These are phyloP conservation scores for Plasmodium berghei DNA, from an alignment of 169 alveolate species.

Conservation along the genomic window DNA sequence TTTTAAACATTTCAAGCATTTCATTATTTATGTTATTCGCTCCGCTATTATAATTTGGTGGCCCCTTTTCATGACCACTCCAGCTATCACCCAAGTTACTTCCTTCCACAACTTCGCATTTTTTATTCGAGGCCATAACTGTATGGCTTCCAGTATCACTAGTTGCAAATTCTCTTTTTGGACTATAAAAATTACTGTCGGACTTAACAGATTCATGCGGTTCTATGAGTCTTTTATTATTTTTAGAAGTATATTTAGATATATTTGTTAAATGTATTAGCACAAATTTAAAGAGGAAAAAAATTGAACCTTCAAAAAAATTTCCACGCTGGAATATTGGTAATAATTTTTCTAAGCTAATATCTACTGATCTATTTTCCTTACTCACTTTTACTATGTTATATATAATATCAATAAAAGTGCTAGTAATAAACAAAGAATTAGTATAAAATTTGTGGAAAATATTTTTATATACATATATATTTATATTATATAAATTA, in stretches of 20 bases:
- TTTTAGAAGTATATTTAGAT: no score
- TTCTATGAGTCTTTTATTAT: background rate
- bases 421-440: slow-evolving; percentile 21
- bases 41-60: background rate
- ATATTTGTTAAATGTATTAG: slow-evolving; percentile 15
- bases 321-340: slow-evolving; percentile 17
- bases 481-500: slow-evolving; percentile 54
- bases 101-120: background rate
- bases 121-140: background rate
- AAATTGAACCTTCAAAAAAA: slow-evolving; percentile 43
- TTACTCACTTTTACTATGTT: slow-evolving; percentile 6
- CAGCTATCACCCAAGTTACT: slow-evolving; percentile 14
- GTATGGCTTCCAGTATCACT: background rate
- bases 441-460: slow-evolving; percentile 18
- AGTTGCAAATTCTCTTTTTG: background rate
- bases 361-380: slow-evolving; percentile 3
- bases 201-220: background rate
- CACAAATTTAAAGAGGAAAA: slow-evolving; percentile 51
- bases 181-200: background rate
- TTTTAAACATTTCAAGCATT: slow-evolving; percentile 4
- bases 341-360: slow-evolving; percentile 15
- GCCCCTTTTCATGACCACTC: background rate
- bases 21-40: background rate
- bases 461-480: slow-evolving; percentile 34
- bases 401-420: slow-evolving; percentile 42